Conservation (phyloP, 2,329 filamentous ascomycete genomes). For the Paraphoma chrysanthemicola region DNA sequence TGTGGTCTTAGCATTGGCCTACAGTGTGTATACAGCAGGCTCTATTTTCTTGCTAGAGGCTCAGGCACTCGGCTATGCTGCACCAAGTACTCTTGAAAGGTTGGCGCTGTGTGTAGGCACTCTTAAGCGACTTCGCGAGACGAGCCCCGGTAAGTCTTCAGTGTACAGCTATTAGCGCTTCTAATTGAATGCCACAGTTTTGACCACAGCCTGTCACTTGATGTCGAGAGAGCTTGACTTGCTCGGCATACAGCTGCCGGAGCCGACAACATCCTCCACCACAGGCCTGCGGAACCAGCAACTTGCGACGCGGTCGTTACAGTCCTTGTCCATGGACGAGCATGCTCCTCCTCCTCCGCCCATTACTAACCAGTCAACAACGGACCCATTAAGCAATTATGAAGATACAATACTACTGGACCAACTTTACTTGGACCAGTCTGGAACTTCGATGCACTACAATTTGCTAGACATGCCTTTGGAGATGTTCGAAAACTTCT, state of each 20-base stretch:
- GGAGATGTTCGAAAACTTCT: slow-evolving; percentile 14
- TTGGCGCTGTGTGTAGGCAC: slow-evolving; percentile 5
- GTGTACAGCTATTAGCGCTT: neutral
- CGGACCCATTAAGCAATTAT: neutral
- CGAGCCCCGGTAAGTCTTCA: slow-evolving; percentile 9
- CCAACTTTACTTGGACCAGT: slow-evolving; percentile 3
- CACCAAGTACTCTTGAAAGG: slow-evolving; percentile 9
- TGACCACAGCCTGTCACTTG: slow-evolving; percentile 2
- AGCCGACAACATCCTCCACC: neutral
- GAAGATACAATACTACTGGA: slow-evolving; percentile 4
- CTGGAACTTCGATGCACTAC: slow-evolving; percentile 7
- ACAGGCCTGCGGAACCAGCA: neutral
- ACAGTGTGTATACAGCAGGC: slow-evolving; percentile 15
- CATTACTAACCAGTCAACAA: too few relatives aligned
- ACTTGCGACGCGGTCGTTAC: neutral
- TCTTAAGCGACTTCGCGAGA: slow-evolving; percentile 4
- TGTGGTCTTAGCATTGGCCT: slow-evolving; percentile 12
- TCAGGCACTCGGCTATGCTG: slow-evolving; percentile 9
- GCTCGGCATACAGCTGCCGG: slow-evolving; percentile 7
- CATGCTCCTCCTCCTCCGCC: neutral
- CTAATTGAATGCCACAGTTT: slow-evolving; percentile 1
- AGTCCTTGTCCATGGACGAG: neutral
- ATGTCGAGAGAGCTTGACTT: slow-evolving; percentile 7
- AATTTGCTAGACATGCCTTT: slow-evolving; percentile 15
- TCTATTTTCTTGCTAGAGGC: slow-evolving; percentile 16